Evolutionary conservation across 2,329 filamentous ascomycete genomes (phyloP).

Genomic region (Rasamsonia emersonii): DNA sequence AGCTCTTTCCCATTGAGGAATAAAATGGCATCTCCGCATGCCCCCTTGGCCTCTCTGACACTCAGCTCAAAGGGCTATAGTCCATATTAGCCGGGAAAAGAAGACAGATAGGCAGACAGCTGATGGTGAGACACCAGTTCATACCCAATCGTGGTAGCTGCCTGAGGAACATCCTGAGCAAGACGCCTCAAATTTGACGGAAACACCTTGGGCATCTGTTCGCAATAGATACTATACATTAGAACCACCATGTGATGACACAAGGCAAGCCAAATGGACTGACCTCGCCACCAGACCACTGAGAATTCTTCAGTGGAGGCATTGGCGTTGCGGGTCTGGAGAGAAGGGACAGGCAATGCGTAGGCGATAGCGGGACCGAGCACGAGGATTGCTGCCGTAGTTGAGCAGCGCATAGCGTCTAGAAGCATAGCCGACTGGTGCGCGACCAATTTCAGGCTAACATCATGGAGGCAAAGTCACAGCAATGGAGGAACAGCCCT

Average conservation of each 20-base stretch:
- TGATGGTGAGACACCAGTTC: not conserved
- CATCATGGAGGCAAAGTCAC: no score
- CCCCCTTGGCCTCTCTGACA: constrained; percentile 15
- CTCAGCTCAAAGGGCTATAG: constrained; percentile 20
- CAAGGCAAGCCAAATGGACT: no score
- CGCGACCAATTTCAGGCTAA: no score
- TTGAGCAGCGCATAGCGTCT: constrained; percentile 13
- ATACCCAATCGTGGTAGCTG: constrained; percentile 10
- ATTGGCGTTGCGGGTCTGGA: constrained; percentile 9
- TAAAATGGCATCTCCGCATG: constrained; percentile 18
- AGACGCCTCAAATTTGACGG: constrained; percentile 15
- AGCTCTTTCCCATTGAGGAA: constrained; percentile 21
- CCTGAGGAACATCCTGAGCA: constrained; percentile 14
- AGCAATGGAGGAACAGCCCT: no score
- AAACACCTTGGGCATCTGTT: constrained; percentile 14
- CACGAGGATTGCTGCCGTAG: constrained; percentile 10
- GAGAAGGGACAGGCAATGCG: constrained; percentile 10
- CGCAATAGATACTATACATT: constrained; percentile 3
- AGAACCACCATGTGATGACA: no score
- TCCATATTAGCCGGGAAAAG: constrained; percentile 4
- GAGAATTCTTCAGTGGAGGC: constrained; percentile 4
- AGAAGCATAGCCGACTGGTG: no score
- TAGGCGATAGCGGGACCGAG: constrained; percentile 7
- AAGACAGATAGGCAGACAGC: not conserved
- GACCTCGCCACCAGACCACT: constrained; percentile 11